phyloP scores from a whole-genome alignment of 768 basidiomycete genomes.

The Tylopilus subfusipes region DNA sequence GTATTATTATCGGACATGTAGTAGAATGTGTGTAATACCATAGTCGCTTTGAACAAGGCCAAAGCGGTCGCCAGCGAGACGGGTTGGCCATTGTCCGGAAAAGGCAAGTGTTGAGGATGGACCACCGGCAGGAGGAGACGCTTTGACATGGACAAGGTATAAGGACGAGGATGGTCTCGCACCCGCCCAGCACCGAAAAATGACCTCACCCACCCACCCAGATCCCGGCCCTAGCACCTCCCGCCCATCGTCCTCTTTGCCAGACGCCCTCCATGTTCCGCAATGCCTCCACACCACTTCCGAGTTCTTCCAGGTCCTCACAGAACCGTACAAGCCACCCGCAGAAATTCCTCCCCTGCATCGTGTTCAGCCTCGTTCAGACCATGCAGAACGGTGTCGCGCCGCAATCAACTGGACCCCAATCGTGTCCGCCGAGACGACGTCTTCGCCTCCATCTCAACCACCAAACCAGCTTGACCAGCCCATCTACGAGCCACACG shows the following conservation, averaged over 20 bases:
- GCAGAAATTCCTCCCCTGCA: not conserved
- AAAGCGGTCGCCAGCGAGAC: constrained; percentile 22
- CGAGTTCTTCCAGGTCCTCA: constrained; percentile 30
- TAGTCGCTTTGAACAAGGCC: constrained; percentile 11
- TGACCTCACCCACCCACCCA: constrained; percentile 11
- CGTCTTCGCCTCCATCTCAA: not conserved
- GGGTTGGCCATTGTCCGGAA: constrained; percentile 26
- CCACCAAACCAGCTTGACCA: constrained; percentile 14
- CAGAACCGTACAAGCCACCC: constrained; percentile 23
- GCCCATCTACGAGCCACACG: constrained; percentile 32
- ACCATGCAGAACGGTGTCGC: constrained; percentile 25
- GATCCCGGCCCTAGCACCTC: constrained; percentile 22
- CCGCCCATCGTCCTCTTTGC: constrained; percentile 9
- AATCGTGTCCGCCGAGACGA: not conserved
- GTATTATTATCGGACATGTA: constrained; percentile 7
- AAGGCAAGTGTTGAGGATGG: constrained; percentile 35
- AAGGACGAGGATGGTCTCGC: constrained; percentile 20
- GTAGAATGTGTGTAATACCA: constrained; percentile 10
- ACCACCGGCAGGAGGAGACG: constrained; percentile 10
- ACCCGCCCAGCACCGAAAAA: not conserved
- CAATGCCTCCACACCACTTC: constrained; percentile 24
- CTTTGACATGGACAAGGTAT: constrained; percentile 29
- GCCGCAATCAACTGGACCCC: constrained; percentile 29
- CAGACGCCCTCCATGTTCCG: constrained; percentile 6
- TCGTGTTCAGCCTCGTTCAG: constrained; percentile 15